Evolutionary conservation across 1,139 yeast species (phyloP), one percentile per base, ranked within the genome.

Genomic region (Magnusiomyces fungicola): DNA sequence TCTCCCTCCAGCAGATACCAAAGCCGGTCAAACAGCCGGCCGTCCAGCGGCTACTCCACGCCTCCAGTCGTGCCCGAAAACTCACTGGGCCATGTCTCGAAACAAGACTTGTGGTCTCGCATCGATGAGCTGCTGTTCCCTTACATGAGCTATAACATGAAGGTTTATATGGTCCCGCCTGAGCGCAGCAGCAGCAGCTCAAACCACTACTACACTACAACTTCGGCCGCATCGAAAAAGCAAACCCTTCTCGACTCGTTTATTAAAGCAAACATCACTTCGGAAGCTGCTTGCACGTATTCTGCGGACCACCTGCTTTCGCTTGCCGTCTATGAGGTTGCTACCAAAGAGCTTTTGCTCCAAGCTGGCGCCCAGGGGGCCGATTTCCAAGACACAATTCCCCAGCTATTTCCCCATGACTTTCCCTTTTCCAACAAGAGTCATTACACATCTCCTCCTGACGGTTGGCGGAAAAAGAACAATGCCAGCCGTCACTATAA

Each of bases 51-150:
- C 16, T 4, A 18, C 23, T 12, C 9, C 39, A 9, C 7, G 6
- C 16, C 37, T 7, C 16, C 18, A 40, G 33, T 33, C n/a, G 19
- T 32, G 5, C 23, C 24, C 19, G 14, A 21, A 9, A 40, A 38
- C 16, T 29, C 19, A 6, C 21, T 27, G 33, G 23, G 16, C n/a
- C 10, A 10, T 12, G 19, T 37, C 34, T 18, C 16, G 22, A 36
- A 42, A 32, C 25, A 32, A n/a, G 43, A 36, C 30, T 30, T 40
- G 12, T 47, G 50, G 50, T n/a, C 46, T 3, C 38, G 47, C 16
- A 42, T 50, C 24, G 52, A 50, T 16, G 29, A 23, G 18, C 42
- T 50, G 9, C 41, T 50, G 23, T 46, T 44, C 25, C 53, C 53
- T 2, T 50, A 47, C 47, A 43, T 50, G 43, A 45, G 46, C 29